Percentiles rank a stretch among this genome's conserved stretches.
phyloP scores from a whole-genome alignment of 1,284 basidiomycete species.

The Ustilago esculenta region DNA sequence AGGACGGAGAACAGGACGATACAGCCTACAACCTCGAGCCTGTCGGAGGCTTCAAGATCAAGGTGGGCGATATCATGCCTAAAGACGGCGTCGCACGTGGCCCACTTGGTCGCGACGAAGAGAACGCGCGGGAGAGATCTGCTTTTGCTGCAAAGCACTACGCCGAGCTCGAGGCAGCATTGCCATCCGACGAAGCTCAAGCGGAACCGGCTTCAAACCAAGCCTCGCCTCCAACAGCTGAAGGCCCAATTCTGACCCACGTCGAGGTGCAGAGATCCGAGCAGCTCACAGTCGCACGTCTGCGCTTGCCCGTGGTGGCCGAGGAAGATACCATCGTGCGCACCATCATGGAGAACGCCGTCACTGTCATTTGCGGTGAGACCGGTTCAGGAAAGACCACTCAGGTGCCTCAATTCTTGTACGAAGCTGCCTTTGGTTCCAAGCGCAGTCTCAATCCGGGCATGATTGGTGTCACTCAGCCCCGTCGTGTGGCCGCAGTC shows the following conservation, averaged over 20 bases:
- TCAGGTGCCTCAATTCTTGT: slow-evolving; percentile 91
- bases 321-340: slow-evolving; percentile 97
- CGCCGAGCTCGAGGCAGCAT: slow-evolving; percentile 37
- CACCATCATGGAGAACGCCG: slow-evolving; percentile 83
- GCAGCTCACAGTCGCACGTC: slow-evolving; percentile 80
- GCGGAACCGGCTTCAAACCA: not conserved
- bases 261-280: slow-evolving; percentile 77
- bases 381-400: slow-evolving; percentile 99
- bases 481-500: slow-evolving; percentile 94
- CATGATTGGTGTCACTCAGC: slow-evolving; percentile 97
- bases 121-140: slow-evolving; percentile 29
- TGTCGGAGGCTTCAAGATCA: slow-evolving; percentile 55
- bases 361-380: slow-evolving; percentile 79
- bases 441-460: slow-evolving; percentile 89
- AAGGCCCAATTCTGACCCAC: slow-evolving; percentile 67
- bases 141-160: slow-evolving; percentile 55
- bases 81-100: slow-evolving; percentile 63
- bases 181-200: slow-evolving; percentile 9
- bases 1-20: slow-evolving; percentile 27
- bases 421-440: slow-evolving; percentile 93
- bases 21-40: slow-evolving; percentile 55
- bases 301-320: slow-evolving; percentile 86
- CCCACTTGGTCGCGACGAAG: slow-evolving; percentile 59
- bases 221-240: not conserved
- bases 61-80: slow-evolving; percentile 59